These are phyloP conservation scores for Epichloe sp. DNA, from an alignment of 2,329 filamentous ascomycete species.

Conservation along the genomic window DNA sequence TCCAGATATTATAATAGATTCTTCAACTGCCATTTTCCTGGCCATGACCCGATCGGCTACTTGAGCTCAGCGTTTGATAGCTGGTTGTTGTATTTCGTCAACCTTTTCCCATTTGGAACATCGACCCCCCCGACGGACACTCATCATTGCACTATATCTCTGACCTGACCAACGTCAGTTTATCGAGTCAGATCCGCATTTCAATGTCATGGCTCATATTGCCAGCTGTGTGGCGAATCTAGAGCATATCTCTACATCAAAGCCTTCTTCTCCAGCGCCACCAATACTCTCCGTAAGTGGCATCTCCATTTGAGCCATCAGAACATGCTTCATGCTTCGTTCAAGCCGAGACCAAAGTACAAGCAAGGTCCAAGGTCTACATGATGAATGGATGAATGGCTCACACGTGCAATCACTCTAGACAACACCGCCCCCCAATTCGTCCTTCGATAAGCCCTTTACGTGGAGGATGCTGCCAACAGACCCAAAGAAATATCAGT, in stretches of 20 bases:
- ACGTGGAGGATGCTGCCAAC: constrained; percentile 47
- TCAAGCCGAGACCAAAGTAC: too few species aligned
- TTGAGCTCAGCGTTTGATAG: neutral
- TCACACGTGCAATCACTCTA: constrained; percentile 5
- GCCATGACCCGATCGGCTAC: neutral
- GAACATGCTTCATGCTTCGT: too few species aligned
- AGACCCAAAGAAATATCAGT: constrained; percentile 44
- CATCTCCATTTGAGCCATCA: neutral
- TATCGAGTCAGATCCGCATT: neutral
- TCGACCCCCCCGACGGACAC: too few species aligned
- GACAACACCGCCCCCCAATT: constrained; percentile 1
- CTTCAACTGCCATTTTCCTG: neutral
- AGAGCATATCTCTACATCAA: constrained; percentile 38
- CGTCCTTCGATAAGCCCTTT: constrained; percentile 31
- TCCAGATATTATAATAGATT: neutral
- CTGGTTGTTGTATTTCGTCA: neutral
- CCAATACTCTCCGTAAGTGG: constrained; percentile 30
- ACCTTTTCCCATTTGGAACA: neutral
- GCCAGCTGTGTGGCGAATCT: constrained; percentile 42
- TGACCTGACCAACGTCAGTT: neutral
- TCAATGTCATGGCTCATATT: constrained; percentile 44
- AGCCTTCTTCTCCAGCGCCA: constrained; percentile 32
- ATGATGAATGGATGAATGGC: neutral
- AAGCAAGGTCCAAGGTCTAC: neutral
- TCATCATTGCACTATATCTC: too few species aligned